Conservation (phyloP, 129 eudicot genomes). For the Erigeron canadensis region DNA sequence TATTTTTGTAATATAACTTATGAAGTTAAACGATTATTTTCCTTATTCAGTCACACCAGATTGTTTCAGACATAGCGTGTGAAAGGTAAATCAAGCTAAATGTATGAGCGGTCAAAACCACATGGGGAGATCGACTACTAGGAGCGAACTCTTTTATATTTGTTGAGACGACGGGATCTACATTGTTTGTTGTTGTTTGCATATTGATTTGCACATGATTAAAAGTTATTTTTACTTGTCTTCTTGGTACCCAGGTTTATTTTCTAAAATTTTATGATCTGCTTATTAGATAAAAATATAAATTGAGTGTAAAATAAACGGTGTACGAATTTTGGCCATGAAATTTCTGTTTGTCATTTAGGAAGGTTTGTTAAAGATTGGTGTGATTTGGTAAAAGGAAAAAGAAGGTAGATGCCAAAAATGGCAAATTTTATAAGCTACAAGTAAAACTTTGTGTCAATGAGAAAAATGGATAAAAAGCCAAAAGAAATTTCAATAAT, state of each 20-base stretch:
- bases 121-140: too few species aligned
- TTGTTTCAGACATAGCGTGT: too few species aligned
- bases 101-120: too few species aligned
- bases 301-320: background rate
- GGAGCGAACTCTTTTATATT: too few species aligned
- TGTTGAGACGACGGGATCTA: background rate
- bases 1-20: too few species aligned
- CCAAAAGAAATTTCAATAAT: conserved; percentile 24
- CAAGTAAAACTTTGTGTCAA: conserved; percentile 23
- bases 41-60: too few species aligned
- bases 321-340: conserved; percentile 27
- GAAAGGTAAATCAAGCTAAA: too few species aligned
- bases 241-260: too few species aligned
- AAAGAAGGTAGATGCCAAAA: conserved; percentile 22
- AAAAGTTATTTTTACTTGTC: background rate
- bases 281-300: background rate
- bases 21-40: too few species aligned
- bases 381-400: conserved; percentile 8
- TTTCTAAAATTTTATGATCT: too few species aligned
- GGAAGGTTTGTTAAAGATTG: conserved; percentile 8
- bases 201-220: background rate
- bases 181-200: background rate
- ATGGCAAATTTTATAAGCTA: conserved; percentile 10
- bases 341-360: conserved; percentile 21
- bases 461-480: conserved; percentile 16